phyloP scores from a whole-genome alignment of 305 asterid genomes.

The Fraxinus paxiana region DNA sequence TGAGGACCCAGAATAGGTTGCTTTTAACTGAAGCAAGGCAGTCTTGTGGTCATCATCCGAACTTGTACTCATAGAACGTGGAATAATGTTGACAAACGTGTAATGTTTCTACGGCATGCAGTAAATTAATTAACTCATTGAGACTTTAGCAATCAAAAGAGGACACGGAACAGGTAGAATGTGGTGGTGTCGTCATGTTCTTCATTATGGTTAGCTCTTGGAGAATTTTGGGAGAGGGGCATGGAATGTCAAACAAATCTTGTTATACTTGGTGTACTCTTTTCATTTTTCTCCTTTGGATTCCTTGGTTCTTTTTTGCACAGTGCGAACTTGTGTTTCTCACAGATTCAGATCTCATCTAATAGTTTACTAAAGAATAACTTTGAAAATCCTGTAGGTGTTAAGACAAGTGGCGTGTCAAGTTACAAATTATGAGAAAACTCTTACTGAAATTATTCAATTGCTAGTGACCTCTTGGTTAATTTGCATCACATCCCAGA shows the following conservation, averaged over 20 bases:
- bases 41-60: background rate
- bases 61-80: background rate
- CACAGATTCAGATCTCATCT: background rate
- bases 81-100: background rate
- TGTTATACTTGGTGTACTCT: background rate
- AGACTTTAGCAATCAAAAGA: background rate
- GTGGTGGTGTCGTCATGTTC: background rate
- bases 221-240: background rate
- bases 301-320: conserved; percentile 4
- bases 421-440: background rate
- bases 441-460: background rate
- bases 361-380: conserved; percentile 3
- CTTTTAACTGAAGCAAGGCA: background rate
- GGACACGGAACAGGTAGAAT: background rate
- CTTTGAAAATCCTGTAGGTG: background rate
- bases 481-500: background rate
- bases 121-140: background rate
- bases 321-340: background rate
- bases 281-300: conserved; percentile 1
- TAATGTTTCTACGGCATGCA: conserved; percentile 8
- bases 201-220: background rate
- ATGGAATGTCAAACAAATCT: background rate
- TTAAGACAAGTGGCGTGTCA: background rate
- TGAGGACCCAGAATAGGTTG: background rate
- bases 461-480: background rate